phyloP scores from a whole-genome alignment of 371 early-diverging fungal species.

The Smittium mucronatum region DNA sequence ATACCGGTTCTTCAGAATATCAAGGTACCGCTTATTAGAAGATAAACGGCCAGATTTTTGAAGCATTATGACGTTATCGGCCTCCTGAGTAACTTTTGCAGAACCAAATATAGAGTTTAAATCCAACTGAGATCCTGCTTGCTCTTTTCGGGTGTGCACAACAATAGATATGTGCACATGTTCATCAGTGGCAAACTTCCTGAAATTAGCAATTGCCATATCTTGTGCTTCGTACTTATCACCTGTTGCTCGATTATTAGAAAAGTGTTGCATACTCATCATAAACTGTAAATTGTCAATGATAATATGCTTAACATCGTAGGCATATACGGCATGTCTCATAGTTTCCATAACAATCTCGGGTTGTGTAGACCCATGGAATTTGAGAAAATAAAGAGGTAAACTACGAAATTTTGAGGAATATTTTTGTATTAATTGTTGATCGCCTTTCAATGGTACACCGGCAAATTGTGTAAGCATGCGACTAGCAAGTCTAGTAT shows the following conservation, averaged over 20 bases:
- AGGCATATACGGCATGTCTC: conserved; percentile 53
- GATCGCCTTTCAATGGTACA: conserved; percentile 38
- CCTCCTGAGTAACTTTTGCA: conserved; percentile 70
- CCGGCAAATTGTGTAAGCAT: conserved; percentile 60
- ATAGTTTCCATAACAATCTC: conserved; percentile 52
- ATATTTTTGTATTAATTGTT: neutral
- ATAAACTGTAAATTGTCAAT: conserved; percentile 72
- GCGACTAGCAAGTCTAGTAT: conserved; percentile 49
- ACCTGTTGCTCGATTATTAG: conserved; percentile 14
- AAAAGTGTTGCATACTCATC: conserved; percentile 52
- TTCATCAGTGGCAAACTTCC: conserved; percentile 54
- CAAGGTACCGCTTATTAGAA: conserved; percentile 37
- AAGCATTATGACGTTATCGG: conserved; percentile 64
- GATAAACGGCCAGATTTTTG: conserved; percentile 34
- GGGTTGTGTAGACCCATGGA: conserved; percentile 58
- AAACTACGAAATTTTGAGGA: conserved; percentile 51
- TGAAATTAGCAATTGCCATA: conserved; percentile 46
- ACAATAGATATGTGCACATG: conserved; percentile 65
- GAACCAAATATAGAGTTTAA: conserved; percentile 62
- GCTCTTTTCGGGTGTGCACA: conserved; percentile 61
- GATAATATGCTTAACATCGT: conserved; percentile 57
- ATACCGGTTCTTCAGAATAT: conserved; percentile 52
- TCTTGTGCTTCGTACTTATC: conserved; percentile 66
- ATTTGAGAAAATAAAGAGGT: conserved; percentile 62
- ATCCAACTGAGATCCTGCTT: conserved; percentile 41